Percentiles rank a stretch among this genome's conserved stretches.
Conservation (phyloP, 148 eudicot genomes). For the Dianthus caryophyllus region DNA sequence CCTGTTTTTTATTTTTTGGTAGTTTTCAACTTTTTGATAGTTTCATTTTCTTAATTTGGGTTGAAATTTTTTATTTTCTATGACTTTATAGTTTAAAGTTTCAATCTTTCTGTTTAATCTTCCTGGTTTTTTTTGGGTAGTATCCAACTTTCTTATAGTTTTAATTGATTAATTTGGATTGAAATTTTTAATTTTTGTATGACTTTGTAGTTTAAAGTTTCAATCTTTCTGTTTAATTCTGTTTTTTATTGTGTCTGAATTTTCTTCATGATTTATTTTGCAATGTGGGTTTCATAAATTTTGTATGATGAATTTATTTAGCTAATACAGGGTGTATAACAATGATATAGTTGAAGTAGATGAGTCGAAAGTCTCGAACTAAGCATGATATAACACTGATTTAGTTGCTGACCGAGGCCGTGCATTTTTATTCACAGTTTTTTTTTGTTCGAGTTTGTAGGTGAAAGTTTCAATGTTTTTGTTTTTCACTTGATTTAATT, state of each 20-base stretch:
- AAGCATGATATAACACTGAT: too few relatives aligned
- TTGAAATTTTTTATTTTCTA: background rate
- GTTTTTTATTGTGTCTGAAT: too few relatives aligned
- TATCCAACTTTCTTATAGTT: too few relatives aligned
- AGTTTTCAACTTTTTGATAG: too few relatives aligned
- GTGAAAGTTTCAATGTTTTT: too few relatives aligned
- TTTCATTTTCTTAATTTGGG: background rate
- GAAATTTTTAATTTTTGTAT: background rate
- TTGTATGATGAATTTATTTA: too few relatives aligned
- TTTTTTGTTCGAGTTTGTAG: too few relatives aligned
- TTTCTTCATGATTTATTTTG: too few relatives aligned
- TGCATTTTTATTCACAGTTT: slow-evolving; percentile 37
- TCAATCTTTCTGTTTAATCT: background rate
- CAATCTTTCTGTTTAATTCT: too few relatives aligned
- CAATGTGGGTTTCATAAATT: background rate
- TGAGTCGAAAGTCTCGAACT: too few relatives aligned
- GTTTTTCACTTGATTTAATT: too few relatives aligned
- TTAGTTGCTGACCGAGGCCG: background rate
- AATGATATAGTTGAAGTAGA: background rate
- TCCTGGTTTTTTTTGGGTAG: background rate
- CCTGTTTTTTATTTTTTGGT: too few relatives aligned
- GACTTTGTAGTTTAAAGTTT: background rate
- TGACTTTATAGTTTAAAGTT: background rate
- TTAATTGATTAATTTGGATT: background rate
- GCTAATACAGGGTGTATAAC: background rate